Conservation (phyloP, 1,284 basidiomycete species). For the Marasmius oreades region DNA sequence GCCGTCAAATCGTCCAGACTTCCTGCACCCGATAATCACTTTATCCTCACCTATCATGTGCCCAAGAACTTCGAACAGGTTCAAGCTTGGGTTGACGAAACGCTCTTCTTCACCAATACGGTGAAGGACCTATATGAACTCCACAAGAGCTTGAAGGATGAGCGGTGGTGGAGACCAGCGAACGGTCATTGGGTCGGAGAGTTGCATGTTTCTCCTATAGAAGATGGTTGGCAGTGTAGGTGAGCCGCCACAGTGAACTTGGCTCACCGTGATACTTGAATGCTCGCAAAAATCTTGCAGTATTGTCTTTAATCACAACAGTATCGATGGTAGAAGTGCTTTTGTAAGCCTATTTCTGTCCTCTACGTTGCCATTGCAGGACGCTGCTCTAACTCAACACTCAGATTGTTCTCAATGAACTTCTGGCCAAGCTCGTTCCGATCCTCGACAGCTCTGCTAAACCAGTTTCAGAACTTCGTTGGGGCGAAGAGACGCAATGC, state of each 20-base stretch:
- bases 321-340: constrained; percentile 1
- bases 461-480: background rate
- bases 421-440: background rate
- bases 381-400: background rate
- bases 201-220: constrained; percentile 11
- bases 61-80: constrained; percentile 9
- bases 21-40: constrained; percentile 8
- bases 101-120: constrained; percentile 11
- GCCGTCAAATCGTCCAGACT: constrained; percentile 9
- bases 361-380: background rate
- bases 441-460: background rate
- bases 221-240: constrained; percentile 12
- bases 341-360: background rate
- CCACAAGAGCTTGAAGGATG: constrained; percentile 9
- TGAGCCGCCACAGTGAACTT: too few species aligned
- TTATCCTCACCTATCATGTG: constrained; percentile 11
- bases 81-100: constrained; percentile 9
- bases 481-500: background rate
- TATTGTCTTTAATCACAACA: constrained; percentile 2
- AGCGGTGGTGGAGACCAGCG: constrained; percentile 8
- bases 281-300: background rate
- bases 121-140: constrained; percentile 2
- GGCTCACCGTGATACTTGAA: background rate
- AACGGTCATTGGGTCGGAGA: constrained; percentile 9
- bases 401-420: background rate